Evolutionary conservation across 2,329 filamentous ascomycete species (phyloP).

Genomic region (Trichoderma simmonsii): DNA sequence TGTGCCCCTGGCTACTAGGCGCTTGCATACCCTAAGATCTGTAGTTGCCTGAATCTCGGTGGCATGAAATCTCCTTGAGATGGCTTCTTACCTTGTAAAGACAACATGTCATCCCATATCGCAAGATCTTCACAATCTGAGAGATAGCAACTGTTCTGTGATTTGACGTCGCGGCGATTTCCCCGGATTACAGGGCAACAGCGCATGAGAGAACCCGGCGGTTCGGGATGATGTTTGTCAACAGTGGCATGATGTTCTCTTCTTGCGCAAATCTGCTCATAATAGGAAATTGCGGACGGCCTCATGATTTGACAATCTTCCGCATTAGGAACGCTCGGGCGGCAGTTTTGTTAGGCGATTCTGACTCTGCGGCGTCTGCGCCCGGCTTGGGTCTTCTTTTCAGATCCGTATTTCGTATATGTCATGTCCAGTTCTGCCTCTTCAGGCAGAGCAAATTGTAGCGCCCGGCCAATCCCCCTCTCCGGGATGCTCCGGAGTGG

Average conservation of each 20-base stretch:
- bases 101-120: neutral
- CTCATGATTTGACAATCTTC: neutral
- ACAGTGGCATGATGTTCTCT: constrained; percentile 6
- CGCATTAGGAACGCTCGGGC: neutral
- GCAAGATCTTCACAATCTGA: neutral
- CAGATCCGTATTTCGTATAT: neutral
- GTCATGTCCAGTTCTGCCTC: neutral
- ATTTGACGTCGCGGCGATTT: neutral
- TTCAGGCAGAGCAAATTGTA: neutral
- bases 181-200: neutral
- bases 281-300: constrained; percentile 1
- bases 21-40: neutral
- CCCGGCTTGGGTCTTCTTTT: neutral
- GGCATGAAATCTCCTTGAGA: neutral
- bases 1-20: neutral
- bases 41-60: neutral
- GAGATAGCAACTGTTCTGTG: neutral
- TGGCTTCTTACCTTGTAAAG: neutral
- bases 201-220: neutral
- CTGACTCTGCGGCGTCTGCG: neutral
- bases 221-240: neutral
- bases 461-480: neutral
- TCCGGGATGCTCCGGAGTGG: constrained; percentile 17
- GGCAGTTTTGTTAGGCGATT: neutral
- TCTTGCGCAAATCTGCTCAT: neutral